Evolutionary conservation across 2,329 filamentous ascomycete genomes (phyloP).

Genomic region (Rhinocladiella mackenziei): DNA sequence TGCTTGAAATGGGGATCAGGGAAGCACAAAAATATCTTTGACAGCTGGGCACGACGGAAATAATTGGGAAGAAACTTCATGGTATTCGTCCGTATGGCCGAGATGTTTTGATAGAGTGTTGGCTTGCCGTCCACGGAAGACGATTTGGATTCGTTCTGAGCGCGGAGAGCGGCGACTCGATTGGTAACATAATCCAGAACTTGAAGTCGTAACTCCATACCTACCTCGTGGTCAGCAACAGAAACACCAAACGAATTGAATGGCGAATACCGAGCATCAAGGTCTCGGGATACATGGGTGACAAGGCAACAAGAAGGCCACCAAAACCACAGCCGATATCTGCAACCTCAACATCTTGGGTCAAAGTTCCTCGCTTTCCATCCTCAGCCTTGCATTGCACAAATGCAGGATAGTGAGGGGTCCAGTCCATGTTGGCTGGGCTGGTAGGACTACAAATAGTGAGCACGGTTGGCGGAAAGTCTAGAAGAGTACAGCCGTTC

Average conservation of each 20-base stretch:
- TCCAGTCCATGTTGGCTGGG: constrained; percentile 89
- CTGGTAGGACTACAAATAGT: constrained; percentile 60
- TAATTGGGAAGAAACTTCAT: constrained; percentile 99
- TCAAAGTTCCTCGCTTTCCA: constrained; percentile 42
- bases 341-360: constrained; percentile 78
- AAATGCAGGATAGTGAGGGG: constrained; percentile 73
- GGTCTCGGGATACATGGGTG: constrained; percentile 73
- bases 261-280: constrained; percentile 78
- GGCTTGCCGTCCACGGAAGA: constrained; percentile 15
- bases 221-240: constrained; percentile 42
- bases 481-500: background rate
- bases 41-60: constrained; percentile 75
- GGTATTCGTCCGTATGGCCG: constrained; percentile 84
- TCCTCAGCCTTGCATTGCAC: constrained; percentile 39
- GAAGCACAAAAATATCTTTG: constrained; percentile 95
- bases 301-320: constrained; percentile 79
- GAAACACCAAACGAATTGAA: constrained; percentile 29
- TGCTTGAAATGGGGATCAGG: constrained; percentile 98
- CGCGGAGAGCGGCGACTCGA: constrained; percentile 74
- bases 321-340: constrained; percentile 98
- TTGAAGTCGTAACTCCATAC: constrained; percentile 86
- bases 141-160: constrained; percentile 36
- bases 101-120: constrained; percentile 71
- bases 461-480: background rate
- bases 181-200: constrained; percentile 89